phyloP scores from a whole-genome alignment of 2,329 filamentous ascomycete species.

The Penicillium sclerotigenum region DNA sequence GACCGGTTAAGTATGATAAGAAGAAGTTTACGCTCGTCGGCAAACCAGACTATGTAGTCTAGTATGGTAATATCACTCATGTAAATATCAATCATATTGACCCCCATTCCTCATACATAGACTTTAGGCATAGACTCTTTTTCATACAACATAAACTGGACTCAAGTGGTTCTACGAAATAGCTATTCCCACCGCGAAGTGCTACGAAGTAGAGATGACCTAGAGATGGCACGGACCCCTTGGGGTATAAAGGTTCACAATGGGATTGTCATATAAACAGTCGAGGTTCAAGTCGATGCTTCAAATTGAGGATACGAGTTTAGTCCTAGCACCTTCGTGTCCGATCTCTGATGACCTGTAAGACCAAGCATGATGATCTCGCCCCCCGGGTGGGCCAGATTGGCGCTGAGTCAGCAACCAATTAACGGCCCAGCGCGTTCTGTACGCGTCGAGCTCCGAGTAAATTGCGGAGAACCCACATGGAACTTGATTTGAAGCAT shows the following conservation, averaged over 20 bases:
- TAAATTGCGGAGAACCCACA: slow-evolving; percentile 15
- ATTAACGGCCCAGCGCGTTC: slow-evolving; percentile 29
- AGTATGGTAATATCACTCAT: not conserved
- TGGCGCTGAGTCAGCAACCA: slow-evolving; percentile 22
- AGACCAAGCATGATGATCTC: not conserved
- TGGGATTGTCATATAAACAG: not conserved
- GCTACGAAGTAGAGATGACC: not conserved
- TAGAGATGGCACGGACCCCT: not conserved
- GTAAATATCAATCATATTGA: no score
- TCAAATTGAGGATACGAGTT: no score
- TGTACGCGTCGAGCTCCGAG: slow-evolving; percentile 35
- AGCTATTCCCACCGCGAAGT: not conserved
- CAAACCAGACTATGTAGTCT: no score
- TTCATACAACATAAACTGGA: not conserved
- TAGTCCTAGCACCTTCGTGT: not conserved
- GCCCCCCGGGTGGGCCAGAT: not conserved
- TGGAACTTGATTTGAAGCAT: not conserved
- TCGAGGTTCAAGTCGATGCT: not conserved
- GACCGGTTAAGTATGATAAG: no score
- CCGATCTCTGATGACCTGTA: not conserved
- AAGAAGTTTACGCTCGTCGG: no score
- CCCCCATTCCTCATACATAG: not conserved
- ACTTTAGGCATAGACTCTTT: not conserved
- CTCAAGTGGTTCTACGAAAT: not conserved
- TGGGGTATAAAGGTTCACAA: not conserved